Conservation (phyloP, 129 eudicot species). For the Tanacetum coccineum region DNA sequence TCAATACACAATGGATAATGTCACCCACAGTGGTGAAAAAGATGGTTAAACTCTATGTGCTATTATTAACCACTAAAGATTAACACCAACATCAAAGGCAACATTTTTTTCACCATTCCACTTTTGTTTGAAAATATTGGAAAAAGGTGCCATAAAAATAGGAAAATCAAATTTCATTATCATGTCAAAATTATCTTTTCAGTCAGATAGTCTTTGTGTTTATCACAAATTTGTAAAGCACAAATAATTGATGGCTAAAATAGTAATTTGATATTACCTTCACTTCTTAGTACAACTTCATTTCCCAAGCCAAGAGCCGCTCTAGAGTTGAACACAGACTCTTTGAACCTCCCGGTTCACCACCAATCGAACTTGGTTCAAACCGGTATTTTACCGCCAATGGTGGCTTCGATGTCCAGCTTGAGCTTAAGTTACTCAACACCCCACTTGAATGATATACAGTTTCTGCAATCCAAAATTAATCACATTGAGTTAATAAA, state of each 20-base stretch:
- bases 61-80: slow-evolving; percentile 23
- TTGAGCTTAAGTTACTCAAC: slow-evolving; percentile 91
- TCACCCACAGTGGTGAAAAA: slow-evolving; percentile 25
- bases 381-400: slow-evolving; percentile 86
- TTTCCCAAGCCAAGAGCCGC: slow-evolving; percentile 93
- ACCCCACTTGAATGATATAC: slow-evolving; percentile 94
- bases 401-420: slow-evolving; percentile 98
- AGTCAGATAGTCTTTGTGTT: slow-evolving; percentile 7
- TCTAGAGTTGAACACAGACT: slow-evolving; percentile 91
- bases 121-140: slow-evolving; percentile 25
- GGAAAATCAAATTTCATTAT: slow-evolving; percentile 20
- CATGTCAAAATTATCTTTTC: slow-evolving; percentile 24
- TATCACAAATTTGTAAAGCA: slow-evolving; percentile 16
- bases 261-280: slow-evolving; percentile 47
- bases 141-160: slow-evolving; percentile 14
- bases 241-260: slow-evolving; percentile 19
- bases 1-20: slow-evolving; percentile 29
- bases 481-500: background rate
- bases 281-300: slow-evolving; percentile 92
- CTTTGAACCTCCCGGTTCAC: slow-evolving; percentile 63
- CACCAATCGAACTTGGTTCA: slow-evolving; percentile 67
- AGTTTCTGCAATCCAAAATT: slow-evolving; percentile 48
- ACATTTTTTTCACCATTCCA: slow-evolving; percentile 30
- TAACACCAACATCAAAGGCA: slow-evolving; percentile 28
- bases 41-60: slow-evolving; percentile 30